Conservation (phyloP, 805 yeast species). For the Nematodospora valgi region DNA sequence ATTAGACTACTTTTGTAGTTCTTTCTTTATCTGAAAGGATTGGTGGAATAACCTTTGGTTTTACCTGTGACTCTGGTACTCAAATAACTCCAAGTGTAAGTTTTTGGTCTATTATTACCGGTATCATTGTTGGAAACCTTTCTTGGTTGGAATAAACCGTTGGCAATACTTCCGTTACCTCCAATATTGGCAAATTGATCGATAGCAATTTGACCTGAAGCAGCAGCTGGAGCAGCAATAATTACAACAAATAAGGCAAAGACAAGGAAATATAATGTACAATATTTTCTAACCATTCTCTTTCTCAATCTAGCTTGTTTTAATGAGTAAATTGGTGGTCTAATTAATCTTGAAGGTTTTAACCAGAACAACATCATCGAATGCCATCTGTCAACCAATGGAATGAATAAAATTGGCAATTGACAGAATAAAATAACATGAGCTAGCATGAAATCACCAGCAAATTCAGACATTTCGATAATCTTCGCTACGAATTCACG, state of each 20-base stretch:
- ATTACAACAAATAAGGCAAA: conserved; percentile 68
- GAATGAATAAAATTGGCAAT: conserved; percentile 81
- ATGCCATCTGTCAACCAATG: conserved; percentile 94
- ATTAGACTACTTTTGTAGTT: too few relatives aligned
- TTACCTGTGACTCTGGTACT: conserved; percentile 39
- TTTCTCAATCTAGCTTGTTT: conserved; percentile 94
- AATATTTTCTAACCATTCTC: conserved; percentile 96
- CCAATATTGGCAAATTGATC: conserved; percentile 22
- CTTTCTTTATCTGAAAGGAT: too few relatives aligned
- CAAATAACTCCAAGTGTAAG: conserved; percentile 41
- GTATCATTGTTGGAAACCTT: conserved; percentile 81
- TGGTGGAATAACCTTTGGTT: conserved; percentile 55
- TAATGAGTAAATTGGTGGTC: conserved; percentile 96
- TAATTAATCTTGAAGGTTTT: conserved; percentile 91
- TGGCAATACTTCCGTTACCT: conserved; percentile 33
- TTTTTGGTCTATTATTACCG: conserved; percentile 25
- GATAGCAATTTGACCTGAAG: conserved; percentile 51
- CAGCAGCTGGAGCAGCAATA: conserved; percentile 91
- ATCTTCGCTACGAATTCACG: conserved; percentile 95
- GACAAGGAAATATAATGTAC: conserved; percentile 71
- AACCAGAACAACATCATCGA: conserved; percentile 98
- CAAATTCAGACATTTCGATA: conserved; percentile 91
- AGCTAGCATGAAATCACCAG: conserved; percentile 94
- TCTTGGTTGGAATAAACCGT: conserved; percentile 90
- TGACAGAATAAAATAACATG: conserved; percentile 85